Percentiles rank a stretch among this genome's conserved stretches.
Evolutionary conservation across 1,284 basidiomycete species (phyloP).

Genomic region (Ganoderma leucocontextum): DNA sequence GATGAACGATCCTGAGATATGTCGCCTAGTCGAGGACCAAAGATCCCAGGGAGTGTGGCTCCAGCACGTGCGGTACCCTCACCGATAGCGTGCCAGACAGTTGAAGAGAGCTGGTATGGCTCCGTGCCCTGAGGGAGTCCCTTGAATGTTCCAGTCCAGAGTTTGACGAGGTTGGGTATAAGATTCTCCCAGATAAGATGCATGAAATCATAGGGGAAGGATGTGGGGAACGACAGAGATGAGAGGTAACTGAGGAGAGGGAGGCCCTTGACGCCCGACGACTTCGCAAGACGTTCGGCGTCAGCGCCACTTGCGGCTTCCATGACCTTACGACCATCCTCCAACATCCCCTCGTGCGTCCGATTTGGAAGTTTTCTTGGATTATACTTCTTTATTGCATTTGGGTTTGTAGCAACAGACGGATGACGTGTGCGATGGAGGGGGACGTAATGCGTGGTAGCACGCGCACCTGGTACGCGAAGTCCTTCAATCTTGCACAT

Average conservation of each 20-base stretch:
- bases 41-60: no score
- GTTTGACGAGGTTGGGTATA: no score
- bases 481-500: conserved; percentile 52
- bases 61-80: no score
- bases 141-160: no score
- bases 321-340: conserved; percentile 45
- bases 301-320: conserved; percentile 35
- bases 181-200: no score
- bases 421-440: conserved; percentile 33
- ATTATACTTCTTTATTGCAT: conserved; percentile 39
- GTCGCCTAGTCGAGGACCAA: no score
- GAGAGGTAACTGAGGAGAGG: conserved; percentile 44
- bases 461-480: conserved; percentile 33
- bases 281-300: conserved; percentile 40
- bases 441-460: conserved; percentile 46
- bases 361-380: conserved; percentile 48
- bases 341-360: conserved; percentile 44
- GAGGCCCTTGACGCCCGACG: conserved; percentile 52
- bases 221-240: conserved; percentile 49
- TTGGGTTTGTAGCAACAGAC: not conserved
- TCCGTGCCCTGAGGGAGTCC: no score
- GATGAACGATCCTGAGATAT: no score
- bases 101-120: conserved; percentile 34
- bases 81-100: no score
- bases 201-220: conserved; percentile 53